Evolutionary conservation across 1,284 basidiomycete species (phyloP), one percentile per base, ranked within the genome.

Genomic region (Anthracocystis walkeri): DNA sequence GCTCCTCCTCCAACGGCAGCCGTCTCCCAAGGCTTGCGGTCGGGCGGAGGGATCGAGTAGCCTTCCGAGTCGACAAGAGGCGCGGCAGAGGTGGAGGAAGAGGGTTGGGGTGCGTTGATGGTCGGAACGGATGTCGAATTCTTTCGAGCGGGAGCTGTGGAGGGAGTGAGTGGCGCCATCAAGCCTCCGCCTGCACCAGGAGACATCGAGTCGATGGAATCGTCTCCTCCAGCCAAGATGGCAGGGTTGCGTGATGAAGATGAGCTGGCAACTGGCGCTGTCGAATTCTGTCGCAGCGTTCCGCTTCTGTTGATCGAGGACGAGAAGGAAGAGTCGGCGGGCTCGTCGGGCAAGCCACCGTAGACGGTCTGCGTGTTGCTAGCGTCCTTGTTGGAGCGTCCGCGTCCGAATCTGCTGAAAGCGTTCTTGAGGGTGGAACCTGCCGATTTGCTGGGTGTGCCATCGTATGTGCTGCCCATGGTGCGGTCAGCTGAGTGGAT

Each of bases 31-130:
- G 86, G 86, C 65, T 82, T 86, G 51, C 87, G 82, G 70, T 88
- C 87, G 1, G 86, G 82, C 0, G 88, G 88, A 16, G 88, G 87
- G 11, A 89, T 86, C 11, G 87, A 87, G 85, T 86, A 89, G 7
- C 88, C 88, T 53, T 89, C 87, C 0, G 82, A 80, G 54, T 89
- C 88, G 16, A 89, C 87, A 51, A 78, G 70, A 41, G 75, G 64
- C 27, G 80, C 50, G 58, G 63, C 20, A 51, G 50, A 46, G 16
- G 67, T 27, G 12, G 58, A 21, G 54, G 52, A 40, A 11, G 71
- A 40, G 10, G 60, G 31, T 16, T 54, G 45, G 35, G 61, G 12
- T 8, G 62, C 29, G 8, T 49, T 31, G 21, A 21, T 41, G 31
- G 58, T 48, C 29, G 53, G 55, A 23, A 50, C 55, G 16, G 33